Base-by-base conservation (phyloP, 2,329 filamentous ascomycete species). In the Pseudogymnoascus sp. region DNA sequence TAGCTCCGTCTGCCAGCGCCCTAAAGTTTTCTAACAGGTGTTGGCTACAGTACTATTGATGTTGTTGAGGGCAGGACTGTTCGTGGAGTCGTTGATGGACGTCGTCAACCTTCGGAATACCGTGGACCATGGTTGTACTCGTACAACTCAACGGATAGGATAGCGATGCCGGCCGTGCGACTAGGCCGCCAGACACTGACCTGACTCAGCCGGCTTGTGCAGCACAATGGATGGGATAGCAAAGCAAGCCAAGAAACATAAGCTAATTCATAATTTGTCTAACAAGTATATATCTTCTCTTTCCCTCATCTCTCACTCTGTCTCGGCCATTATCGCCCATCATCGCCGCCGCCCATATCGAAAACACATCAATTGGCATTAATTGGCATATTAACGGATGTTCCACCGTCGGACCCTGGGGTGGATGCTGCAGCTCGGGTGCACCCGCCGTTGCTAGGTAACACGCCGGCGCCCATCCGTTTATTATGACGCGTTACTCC, bases 361-460 rank as follows among this genome's bases (percentile, higher is more conserved):
- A 47, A 47, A 47, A 14, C 18, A 23, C 42, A 44, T 44, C 18
- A 25, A 47, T 25, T 47, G 21, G 42, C 42, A 23, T 47, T 47
- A 42, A 42, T 18, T 14, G 12, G 35, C 12, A 37, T 5, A 33
- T 33, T 40, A 40, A 40, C 6, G 18, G 42, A 47, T 47, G 42
- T 47, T 47, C 42, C 21, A 25, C 42, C 42, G 42, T n/a, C 18
- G 42, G 42, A 47, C 42, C 42, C 42, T 47, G 42, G 6, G 18
- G 42, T 25, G 42, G 42, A 47, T 47, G 42, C 42, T 47, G 42
- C 42, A 47, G 42, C 21, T 47, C 42, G 42, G 42, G 42, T 47
- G 42, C 42, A 47, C 42, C 42, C 42, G 42, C 42, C 42, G 42
- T 47, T 47, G 42, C 42, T 47, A 47, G 42, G 42, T 47, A 47